Percentiles rank a stretch among this genome's conserved stretches.
These are phyloP conservation scores for Pseudocercospora eumusae DNA, from an alignment of 2,329 filamentous ascomycete genomes.

Conservation along the genomic window DNA sequence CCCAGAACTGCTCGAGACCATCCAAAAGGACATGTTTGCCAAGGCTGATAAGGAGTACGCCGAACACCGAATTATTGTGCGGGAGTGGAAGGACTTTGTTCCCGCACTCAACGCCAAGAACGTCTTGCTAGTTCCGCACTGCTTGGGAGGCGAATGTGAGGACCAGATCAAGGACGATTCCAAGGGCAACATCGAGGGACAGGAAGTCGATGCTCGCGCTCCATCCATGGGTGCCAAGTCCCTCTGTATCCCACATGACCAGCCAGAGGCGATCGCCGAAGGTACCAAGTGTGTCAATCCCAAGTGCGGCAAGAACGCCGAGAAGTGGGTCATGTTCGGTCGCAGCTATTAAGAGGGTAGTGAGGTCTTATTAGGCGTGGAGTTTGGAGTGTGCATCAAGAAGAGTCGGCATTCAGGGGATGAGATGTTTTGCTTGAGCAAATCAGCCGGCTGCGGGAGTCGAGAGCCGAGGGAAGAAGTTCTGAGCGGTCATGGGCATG, in stretches of 20 bases:
- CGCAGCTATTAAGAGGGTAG: conserved; percentile 45
- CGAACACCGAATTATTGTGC: conserved; percentile 76
- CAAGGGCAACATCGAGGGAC: conserved; percentile 68
- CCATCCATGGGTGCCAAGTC: conserved; percentile 76
- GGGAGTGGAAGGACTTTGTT: conserved; percentile 85
- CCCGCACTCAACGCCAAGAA: conserved; percentile 91
- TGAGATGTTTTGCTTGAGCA: not conserved
- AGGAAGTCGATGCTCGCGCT: conserved; percentile 68
- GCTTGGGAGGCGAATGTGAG: conserved; percentile 80
- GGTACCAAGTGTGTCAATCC: conserved; percentile 93
- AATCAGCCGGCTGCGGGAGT: not conserved
- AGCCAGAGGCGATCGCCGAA: conserved; percentile 71
- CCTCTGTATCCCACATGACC: conserved; percentile 78
- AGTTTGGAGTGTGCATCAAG: not conserved
- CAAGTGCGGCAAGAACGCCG: conserved; percentile 72
- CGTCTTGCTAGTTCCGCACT: conserved; percentile 88
- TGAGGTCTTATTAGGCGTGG: not conserved
- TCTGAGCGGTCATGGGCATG: not conserved
- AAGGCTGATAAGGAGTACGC: conserved; percentile 78
- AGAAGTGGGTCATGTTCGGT: conserved; percentile 93
- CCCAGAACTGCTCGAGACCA: conserved; percentile 80
- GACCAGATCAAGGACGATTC: conserved; percentile 94
- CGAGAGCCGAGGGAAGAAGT: not conserved
- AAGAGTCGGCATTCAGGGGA: not conserved
- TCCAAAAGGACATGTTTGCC: conserved; percentile 78